Evolutionary conservation across 2,329 filamentous ascomycete species (phyloP).

Genomic region (Alternaria panax): DNA sequence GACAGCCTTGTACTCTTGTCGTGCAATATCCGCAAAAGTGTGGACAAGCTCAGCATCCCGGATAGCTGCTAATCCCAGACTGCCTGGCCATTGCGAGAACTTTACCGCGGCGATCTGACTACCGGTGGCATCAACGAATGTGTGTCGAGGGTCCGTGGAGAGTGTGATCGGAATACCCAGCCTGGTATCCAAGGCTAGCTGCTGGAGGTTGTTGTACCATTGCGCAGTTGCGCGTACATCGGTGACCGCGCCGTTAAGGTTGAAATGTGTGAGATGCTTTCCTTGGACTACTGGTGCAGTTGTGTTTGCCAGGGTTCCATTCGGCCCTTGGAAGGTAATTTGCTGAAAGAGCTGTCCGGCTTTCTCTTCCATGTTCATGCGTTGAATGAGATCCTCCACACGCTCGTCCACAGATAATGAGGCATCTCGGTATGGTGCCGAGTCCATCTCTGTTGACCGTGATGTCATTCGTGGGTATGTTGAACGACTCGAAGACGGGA

Average conservation of each 20-base stretch:
- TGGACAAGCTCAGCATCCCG: conserved; percentile 55
- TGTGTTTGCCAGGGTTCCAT: conserved; percentile 43
- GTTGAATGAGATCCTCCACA: conserved; percentile 54
- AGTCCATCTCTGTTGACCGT: conserved; percentile 18
- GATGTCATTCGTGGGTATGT: conserved; percentile 8
- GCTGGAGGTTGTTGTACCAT: conserved; percentile 55
- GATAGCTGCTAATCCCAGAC: conserved; percentile 59
- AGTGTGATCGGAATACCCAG: conserved; percentile 60
- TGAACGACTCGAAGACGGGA: conserved; percentile 5
- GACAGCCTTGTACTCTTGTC: conserved; percentile 56
- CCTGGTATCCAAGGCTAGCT: conserved; percentile 54
- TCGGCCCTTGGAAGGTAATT: conserved; percentile 42
- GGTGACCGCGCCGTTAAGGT: conserved; percentile 54
- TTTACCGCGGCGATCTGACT: conserved; percentile 54
- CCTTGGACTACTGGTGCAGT: conserved; percentile 47
- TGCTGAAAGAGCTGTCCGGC: conserved; percentile 59
- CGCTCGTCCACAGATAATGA: conserved; percentile 55
- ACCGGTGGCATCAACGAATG: conserved; percentile 55
- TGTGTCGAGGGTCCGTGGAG: conserved; percentile 58
- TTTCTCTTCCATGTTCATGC: conserved; percentile 60
- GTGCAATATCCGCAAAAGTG: conserved; percentile 58
- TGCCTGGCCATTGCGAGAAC: conserved; percentile 62
- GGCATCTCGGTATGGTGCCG: conserved; percentile 47
- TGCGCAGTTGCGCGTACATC: conserved; percentile 48
- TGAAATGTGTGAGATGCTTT: conserved; percentile 57